phyloP scores from a whole-genome alignment of 192 early-diverging fungal genomes.

The Helicostylum pulchrum region DNA sequence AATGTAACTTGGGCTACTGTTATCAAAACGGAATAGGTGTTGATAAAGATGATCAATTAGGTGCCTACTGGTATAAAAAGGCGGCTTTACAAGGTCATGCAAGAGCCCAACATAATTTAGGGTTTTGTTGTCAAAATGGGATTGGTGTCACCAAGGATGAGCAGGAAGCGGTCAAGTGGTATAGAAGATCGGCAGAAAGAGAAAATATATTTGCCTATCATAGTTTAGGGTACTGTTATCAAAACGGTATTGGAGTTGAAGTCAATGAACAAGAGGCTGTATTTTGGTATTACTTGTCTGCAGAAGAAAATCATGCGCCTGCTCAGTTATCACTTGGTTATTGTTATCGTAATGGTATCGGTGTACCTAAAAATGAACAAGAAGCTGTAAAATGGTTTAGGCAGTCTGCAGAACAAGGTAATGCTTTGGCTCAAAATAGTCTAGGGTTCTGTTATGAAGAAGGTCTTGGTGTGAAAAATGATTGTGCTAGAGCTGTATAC shows the following conservation, averaged over 20 bases:
- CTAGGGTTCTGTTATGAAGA: slow-evolving; percentile 81
- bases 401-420: slow-evolving; percentile 62
- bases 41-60: slow-evolving; percentile 45
- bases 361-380: slow-evolving; percentile 41
- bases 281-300: slow-evolving; percentile 52
- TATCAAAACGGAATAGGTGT: slow-evolving; percentile 63
- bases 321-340: slow-evolving; percentile 56
- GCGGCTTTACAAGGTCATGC: slow-evolving; percentile 57
- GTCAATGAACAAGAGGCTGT: slow-evolving; percentile 50
- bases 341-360: slow-evolving; percentile 60
- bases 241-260: slow-evolving; percentile 54
- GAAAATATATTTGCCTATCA: slow-evolving; percentile 56
- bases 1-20: slow-evolving; percentile 78
- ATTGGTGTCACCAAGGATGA: slow-evolving; percentile 64
- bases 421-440: slow-evolving; percentile 75
- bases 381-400: slow-evolving; percentile 64
- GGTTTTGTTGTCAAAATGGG: slow-evolving; percentile 84
- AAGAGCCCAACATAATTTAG: slow-evolving; percentile 60
- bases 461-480: slow-evolving; percentile 63
- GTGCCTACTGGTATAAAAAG: slow-evolving; percentile 56
- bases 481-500: slow-evolving; percentile 54
- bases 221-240: slow-evolving; percentile 54
- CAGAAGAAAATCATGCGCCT: slow-evolving; percentile 52
- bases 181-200: slow-evolving; percentile 42
- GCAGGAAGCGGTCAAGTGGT: slow-evolving; percentile 51